Base-by-base conservation (phyloP, 352 stramenopile genomes). In the Phytophthora palmivora region DNA sequence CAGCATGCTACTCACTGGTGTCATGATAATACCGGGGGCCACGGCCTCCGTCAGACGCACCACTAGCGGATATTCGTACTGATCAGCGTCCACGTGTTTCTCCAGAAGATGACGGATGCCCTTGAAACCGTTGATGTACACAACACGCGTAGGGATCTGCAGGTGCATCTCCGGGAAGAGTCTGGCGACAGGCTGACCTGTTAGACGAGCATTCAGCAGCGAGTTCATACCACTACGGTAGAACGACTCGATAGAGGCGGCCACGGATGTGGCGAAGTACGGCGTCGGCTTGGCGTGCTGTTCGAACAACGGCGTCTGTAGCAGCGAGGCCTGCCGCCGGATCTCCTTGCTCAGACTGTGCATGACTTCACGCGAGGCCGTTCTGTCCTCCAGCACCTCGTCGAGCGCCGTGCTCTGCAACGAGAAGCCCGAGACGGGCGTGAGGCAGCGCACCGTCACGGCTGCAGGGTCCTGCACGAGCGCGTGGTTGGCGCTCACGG, bases 91-190 rank as follows among this genome's bases (percentile, higher is more conserved):
- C 36, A 96, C 85, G 69, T 93, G 73, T 62, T 91, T 94, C 73
- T 96, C 87, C 37, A 95, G 71, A 49, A 92, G 38, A 58, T 96
- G 84, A 16, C 88, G 88, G 37, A 97, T 74, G 33, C 86, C 84
- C 78, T 98, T 98, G 77, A 98, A 97, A 47, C 92, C 92, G 67
- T 96, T 97, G 63, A 97, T 97, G 72, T 98, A 98, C 11, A 94
- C 69, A 19, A 98, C 78, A 57, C 93, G 89, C 62, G 87, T 97
- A 3, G 93, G 93, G 58, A 98, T 94, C 76, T 98, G 93, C 67
- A 98, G 82, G 62, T 94, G 84, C 93, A 98, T 98, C 70, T 98
- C 96, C 4, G 93, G 93, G 68, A 98, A 98, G 15, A 97, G 74
- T 26, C 77, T 88, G 26, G 76, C 79, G 16, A 90, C 79, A 16